Evolutionary conservation across 2,329 filamentous ascomycete genomes (phyloP).

Genomic region (Cytospora schulzeri): DNA sequence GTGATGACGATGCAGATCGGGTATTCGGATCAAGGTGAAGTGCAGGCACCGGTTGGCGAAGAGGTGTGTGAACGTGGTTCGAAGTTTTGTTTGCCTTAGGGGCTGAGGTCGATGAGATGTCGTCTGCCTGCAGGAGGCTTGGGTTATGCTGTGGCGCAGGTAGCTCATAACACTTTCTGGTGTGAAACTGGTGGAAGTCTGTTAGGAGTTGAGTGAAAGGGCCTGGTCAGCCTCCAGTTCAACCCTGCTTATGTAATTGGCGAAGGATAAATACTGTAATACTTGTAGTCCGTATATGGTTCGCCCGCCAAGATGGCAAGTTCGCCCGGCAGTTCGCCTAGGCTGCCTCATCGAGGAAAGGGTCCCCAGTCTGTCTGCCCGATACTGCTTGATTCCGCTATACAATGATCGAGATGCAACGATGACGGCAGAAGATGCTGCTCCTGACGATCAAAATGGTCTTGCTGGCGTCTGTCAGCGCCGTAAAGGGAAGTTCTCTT

Average conservation of each 20-base stretch:
- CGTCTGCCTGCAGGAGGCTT: conserved; percentile 20
- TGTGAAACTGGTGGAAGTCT: neutral
- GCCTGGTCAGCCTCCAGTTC: conserved; percentile 6
- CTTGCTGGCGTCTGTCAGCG: neutral
- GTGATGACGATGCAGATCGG: conserved; percentile 1
- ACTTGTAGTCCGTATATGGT: too few relatives aligned
- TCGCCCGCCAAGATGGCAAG: conserved; percentile 14
- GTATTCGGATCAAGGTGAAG: neutral
- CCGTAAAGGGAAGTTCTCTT: neutral
- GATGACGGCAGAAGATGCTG: neutral
- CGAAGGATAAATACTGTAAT: neutral
- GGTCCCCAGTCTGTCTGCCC: conserved; percentile 19
- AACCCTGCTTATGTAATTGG: conserved; percentile 2
- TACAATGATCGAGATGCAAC: neutral
- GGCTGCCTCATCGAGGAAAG: conserved; percentile 11
- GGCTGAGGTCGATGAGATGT: conserved; percentile 18
- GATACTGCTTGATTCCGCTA: neutral
- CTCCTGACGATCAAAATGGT: neutral
- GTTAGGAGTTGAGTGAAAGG: neutral
- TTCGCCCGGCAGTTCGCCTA: conserved; percentile 19
- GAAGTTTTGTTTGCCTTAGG: conserved; percentile 9
- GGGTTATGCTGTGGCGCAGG: conserved; percentile 4
- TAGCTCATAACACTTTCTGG: conserved; percentile 1
- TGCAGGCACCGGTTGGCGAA: conserved; percentile 1
- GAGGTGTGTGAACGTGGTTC: neutral